phyloP scores from a whole-genome alignment of 1,284 basidiomycete species.

The Trichosporon sp. region DNA sequence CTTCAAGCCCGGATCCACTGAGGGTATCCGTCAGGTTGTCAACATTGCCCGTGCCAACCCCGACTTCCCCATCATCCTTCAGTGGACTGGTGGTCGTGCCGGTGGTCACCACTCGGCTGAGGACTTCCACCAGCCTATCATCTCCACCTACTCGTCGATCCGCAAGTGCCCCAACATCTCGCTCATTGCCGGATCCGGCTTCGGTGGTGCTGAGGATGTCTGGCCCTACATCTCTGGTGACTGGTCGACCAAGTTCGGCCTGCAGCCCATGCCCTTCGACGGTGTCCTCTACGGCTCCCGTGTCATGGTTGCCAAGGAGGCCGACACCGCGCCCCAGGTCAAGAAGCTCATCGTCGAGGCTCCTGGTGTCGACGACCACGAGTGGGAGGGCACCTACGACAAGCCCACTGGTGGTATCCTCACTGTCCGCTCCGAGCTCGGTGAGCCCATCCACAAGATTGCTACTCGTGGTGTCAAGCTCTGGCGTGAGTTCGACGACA shows the following conservation, averaged over 20 bases:
- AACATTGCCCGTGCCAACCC: conserved; percentile 93
- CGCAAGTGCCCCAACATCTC: conserved; percentile 82
- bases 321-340: conserved; percentile 86
- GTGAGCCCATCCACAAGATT: conserved; percentile 98
- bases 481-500: conserved; percentile 98
- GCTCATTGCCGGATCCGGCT: conserved; percentile 93
- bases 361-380: conserved; percentile 79
- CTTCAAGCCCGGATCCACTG: conserved; percentile 96
- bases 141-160: conserved; percentile 83
- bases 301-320: conserved; percentile 98
- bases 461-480: conserved; percentile 93
- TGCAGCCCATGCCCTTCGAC: conserved; percentile 98
- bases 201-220: conserved; percentile 89
- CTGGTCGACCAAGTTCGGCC: conserved; percentile 80
- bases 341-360: conserved; percentile 96
- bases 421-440: conserved; percentile 94
- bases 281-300: conserved; percentile 93
- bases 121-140: conserved; percentile 95
- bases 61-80: conserved; percentile 94
- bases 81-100: conserved; percentile 99
- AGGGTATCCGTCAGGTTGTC: conserved; percentile 93
- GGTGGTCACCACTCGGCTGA: conserved; percentile 98
- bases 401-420: conserved; percentile 94
- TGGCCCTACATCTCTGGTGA: conserved; percentile 97
- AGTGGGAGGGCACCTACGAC: conserved; percentile 93